Conservation (phyloP, 306 rosid species). For the Potentilla sterilis region DNA sequence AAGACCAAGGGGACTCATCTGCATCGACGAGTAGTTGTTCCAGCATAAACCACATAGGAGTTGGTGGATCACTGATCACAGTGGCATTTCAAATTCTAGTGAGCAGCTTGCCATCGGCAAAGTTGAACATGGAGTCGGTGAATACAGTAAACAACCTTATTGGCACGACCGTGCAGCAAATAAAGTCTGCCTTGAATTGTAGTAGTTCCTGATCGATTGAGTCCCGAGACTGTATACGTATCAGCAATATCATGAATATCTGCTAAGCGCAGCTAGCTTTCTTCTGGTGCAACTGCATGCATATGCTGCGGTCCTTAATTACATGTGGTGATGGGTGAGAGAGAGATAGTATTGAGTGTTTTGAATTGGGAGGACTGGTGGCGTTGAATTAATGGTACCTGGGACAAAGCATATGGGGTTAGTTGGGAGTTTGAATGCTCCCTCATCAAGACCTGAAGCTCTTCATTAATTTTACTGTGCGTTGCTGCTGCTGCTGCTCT, state of each 20-base stretch:
- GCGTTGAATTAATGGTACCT: constrained; percentile 42
- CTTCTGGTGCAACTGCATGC: constrained; percentile 16
- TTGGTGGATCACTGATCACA: constrained; percentile 70
- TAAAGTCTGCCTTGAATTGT: constrained; percentile 83
- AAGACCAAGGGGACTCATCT: constrained; percentile 39
- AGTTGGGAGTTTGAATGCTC: constrained; percentile 74
- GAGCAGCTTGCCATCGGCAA: constrained; percentile 77
- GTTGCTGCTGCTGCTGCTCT: constrained; percentile 24
- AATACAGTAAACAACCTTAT: constrained; percentile 79
- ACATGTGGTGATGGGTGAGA: constrained; percentile 38
- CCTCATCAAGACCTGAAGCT: constrained; percentile 54
- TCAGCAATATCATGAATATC: constrained; percentile 2
- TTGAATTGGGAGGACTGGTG: constrained; percentile 26
- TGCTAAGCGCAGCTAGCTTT: not conserved
- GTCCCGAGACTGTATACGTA: no score
- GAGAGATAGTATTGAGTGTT: constrained; percentile 14
- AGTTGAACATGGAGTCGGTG: constrained; percentile 85
- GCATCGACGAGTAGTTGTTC: constrained; percentile 52
- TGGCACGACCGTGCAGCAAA: constrained; percentile 78
- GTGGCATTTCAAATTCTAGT: constrained; percentile 86
- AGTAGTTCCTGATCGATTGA: constrained; percentile 41
- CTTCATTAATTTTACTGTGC: constrained; percentile 58
- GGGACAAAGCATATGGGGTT: constrained; percentile 49
- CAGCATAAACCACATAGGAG: constrained; percentile 17
- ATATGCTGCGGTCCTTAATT: constrained; percentile 32